Conservation (phyloP, 2,329 filamentous ascomycete genomes). For the Fusarium sp. region DNA sequence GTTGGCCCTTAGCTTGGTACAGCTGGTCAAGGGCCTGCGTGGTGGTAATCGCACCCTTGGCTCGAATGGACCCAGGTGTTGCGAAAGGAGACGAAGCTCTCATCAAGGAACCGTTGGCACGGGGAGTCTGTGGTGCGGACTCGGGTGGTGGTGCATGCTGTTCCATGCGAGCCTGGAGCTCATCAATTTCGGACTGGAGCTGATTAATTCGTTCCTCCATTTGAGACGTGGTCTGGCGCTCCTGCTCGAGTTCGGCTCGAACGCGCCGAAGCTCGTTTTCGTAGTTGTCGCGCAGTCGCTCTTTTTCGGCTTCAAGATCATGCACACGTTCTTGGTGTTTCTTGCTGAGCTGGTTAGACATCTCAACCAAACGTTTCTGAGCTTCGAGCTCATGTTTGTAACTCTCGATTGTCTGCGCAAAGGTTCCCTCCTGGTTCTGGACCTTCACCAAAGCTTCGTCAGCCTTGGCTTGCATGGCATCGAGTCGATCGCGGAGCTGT, state of each 20-base stretch:
- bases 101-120: slow-evolving; percentile 67
- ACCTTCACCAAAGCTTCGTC: slow-evolving; percentile 86
- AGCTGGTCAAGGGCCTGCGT: slow-evolving; percentile 74
- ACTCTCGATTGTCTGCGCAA: slow-evolving; percentile 83
- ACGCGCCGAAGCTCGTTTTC: slow-evolving; percentile 69
- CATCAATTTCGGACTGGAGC: slow-evolving; percentile 66
- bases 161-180: slow-evolving; percentile 63
- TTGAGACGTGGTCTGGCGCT: slow-evolving; percentile 60
- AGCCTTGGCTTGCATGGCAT: slow-evolving; percentile 86
- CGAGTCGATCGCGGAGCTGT: slow-evolving; percentile 81
- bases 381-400: slow-evolving; percentile 89
- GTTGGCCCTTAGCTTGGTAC: slow-evolving; percentile 76
- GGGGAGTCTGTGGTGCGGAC: slow-evolving; percentile 71
- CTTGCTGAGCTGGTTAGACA: slow-evolving; percentile 81
- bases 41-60: slow-evolving; percentile 68
- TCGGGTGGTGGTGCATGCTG: slow-evolving; percentile 55
- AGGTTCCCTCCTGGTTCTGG: slow-evolving; percentile 86
- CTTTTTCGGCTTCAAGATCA: slow-evolving; percentile 75
- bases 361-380: slow-evolving; percentile 82
- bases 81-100: slow-evolving; percentile 70
- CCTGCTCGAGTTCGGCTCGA: slow-evolving; percentile 68
- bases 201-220: slow-evolving; percentile 63
- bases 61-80: slow-evolving; percentile 69
- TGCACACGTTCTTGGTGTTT: slow-evolving; percentile 78
- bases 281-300: slow-evolving; percentile 71